A percentile compares a stretch with the other conserved stretches of the same genome.
phyloP scores from a whole-genome alignment of 192 early-diverging fungal genomes.

The Jimgerdemannia lactiflua region DNA sequence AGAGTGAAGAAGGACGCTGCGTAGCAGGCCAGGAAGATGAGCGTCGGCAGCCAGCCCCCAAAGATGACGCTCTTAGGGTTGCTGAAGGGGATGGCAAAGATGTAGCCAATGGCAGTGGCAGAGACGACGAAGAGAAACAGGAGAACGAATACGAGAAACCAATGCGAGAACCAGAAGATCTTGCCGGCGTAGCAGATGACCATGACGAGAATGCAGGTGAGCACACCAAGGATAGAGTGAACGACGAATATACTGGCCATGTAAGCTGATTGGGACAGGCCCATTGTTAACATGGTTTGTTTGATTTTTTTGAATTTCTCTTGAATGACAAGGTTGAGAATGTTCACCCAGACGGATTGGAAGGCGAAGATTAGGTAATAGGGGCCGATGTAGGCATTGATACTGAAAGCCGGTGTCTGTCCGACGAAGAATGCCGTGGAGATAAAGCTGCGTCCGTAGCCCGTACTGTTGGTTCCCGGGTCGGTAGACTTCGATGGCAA shows the following conservation, averaged over 20 bases:
- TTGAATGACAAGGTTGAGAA: slow-evolving; percentile 26
- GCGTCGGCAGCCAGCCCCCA: slow-evolving; percentile 16
- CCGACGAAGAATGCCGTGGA: slow-evolving; percentile 35
- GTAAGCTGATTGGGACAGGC: slow-evolving; percentile 10
- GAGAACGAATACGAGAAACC: slow-evolving; percentile 27
- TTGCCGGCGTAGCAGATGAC: slow-evolving; percentile 29
- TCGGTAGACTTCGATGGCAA: slow-evolving; percentile 21
- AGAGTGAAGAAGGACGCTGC: slow-evolving; percentile 24
- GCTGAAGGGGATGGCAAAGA: slow-evolving; percentile 19
- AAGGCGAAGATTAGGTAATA: slow-evolving; percentile 38
- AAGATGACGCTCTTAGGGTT: slow-evolving; percentile 34
- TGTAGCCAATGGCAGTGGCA: slow-evolving; percentile 24
- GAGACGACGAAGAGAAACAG: slow-evolving; percentile 35
- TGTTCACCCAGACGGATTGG: slow-evolving; percentile 32
- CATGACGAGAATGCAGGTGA: slow-evolving; percentile 25
- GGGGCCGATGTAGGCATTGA: slow-evolving; percentile 26
- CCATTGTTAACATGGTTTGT: slow-evolving; percentile 34
- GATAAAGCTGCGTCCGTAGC: slow-evolving; percentile 24
- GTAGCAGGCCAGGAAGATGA: slow-evolving; percentile 16
- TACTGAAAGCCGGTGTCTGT: slow-evolving; percentile 7
- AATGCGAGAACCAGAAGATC: slow-evolving; percentile 25
- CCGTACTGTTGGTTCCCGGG: slow-evolving; percentile 5
- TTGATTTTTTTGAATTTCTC: slow-evolving; percentile 33
- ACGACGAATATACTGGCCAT: neutral
- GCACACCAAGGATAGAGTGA: slow-evolving; percentile 21